Evolutionary conservation across 768 basidiomycete species (phyloP).

Genomic region (Tulasnella sp.): DNA sequence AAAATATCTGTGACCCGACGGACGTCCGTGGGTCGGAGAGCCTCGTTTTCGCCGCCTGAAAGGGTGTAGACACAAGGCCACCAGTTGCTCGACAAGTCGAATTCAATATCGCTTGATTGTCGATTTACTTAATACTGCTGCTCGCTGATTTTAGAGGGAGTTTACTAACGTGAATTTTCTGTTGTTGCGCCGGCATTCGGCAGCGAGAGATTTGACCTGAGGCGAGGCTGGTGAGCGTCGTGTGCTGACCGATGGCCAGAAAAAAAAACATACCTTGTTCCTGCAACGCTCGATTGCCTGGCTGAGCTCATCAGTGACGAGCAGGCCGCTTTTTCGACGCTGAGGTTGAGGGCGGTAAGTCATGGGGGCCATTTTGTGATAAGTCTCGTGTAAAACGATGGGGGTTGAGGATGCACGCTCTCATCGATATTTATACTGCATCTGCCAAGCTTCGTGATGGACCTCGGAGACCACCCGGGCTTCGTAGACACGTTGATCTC

Average conservation of each 20-base stretch:
- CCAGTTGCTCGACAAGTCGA: slow-evolving; percentile 47
- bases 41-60: slow-evolving; percentile 26
- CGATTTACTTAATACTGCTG: neutral
- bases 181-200: slow-evolving; percentile 47
- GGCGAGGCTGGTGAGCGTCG: neutral
- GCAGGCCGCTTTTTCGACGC: slow-evolving; percentile 35
- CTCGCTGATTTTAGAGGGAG: neutral
- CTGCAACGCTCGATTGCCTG: slow-evolving; percentile 47
- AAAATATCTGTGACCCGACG: slow-evolving; percentile 51
- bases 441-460: neutral
- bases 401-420: neutral
- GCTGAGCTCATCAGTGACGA: slow-evolving; percentile 46
- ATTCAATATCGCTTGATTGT: slow-evolving; percentile 51
- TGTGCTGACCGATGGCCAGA: neutral
- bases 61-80: slow-evolving; percentile 43
- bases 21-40: slow-evolving; percentile 39
- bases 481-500: neutral
- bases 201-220: slow-evolving; percentile 45
- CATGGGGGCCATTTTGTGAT: neutral
- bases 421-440: neutral
- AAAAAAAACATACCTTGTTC: slow-evolving; percentile 23
- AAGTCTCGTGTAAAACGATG: neutral
- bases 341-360: neutral
- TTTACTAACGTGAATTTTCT: slow-evolving; percentile 47
- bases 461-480: neutral